Evolutionary conservation across 805 yeast species (phyloP), one percentile per base, ranked within the genome.

Genomic region (Saccharomycopsis sp.): DNA sequence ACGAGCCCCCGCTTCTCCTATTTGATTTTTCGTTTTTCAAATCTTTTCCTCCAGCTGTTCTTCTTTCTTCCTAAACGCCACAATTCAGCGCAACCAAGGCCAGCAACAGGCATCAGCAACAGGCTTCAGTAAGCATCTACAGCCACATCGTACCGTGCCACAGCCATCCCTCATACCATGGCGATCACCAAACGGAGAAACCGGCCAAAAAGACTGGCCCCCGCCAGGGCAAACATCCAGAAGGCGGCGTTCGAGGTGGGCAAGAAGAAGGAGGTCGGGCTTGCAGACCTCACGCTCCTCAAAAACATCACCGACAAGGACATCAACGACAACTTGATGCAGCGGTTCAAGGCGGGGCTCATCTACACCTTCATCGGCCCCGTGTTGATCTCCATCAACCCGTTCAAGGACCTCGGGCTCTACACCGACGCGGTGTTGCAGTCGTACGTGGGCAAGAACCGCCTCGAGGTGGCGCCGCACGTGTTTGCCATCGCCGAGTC

Each of bases 191-290:
- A 84, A 71, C 79, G 92, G 71, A 82, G 89, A 68, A 76, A 74
- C 68, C 84, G 75, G 69, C 74, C 74, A 54, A 63, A 64, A 8
- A 77, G 69, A 66, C 80, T 68, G 64, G 81, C 75, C 64, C 89
- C 84, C 44, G 80, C 81, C 51, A 80, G 79, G 63, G 83, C 80
- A 21, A 84, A 74, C 46, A 84, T 88, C 57, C 83, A 88, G 68
- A 92, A 92, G 75, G 97, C 97, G 14, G 87, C 90, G 53, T 94
- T 91, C 69, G 98, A 94, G 65, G 72, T 86, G 37, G 75, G 83
- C 56, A 91, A 91, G 74, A 89, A 89, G 79, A 89, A 91, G 70
- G 98, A 94, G 72, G 98, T 94, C n/a, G 99, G 99, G 55, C 97
- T 94, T 7, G 86, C 96, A 50, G 99, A 94, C 72, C 77, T 94